Percentiles rank a stretch among this genome's conserved stretches.
Evolutionary conservation across 1,284 basidiomycete species (phyloP).

Genomic region (Ceratobasidium sp.): DNA sequence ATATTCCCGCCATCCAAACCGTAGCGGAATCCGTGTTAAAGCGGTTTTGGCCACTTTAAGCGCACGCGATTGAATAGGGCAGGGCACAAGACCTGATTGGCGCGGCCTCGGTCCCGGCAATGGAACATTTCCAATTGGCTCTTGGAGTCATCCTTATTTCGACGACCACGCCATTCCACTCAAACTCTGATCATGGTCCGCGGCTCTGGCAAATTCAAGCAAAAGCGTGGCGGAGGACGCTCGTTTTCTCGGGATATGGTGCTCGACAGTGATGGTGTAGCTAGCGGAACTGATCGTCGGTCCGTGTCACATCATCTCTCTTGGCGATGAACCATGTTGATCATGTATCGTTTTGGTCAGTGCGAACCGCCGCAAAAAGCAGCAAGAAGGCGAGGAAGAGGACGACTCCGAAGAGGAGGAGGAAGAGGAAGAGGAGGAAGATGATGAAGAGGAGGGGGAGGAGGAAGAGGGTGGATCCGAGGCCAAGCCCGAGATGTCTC

Average conservation of each 20-base stretch:
- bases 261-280: conserved; percentile 67
- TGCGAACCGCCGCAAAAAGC: conserved; percentile 38
- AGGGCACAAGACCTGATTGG: no score
- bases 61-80: no score
- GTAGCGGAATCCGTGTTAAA: no score
- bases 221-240: conserved; percentile 85
- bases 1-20: not conserved
- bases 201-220: conserved; percentile 69
- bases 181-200: conserved; percentile 41
- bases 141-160: not conserved
- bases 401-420: conserved; percentile 54
- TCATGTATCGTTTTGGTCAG: not conserved
- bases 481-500: conserved; percentile 60
- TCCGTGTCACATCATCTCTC: not conserved
- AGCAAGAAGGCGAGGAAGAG: conserved; percentile 44
- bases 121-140: conserved; percentile 12
- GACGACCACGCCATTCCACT: conserved; percentile 11
- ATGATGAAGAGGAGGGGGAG: conserved; percentile 48
- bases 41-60: not conserved
- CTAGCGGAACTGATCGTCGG: conserved; percentile 53
- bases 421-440: conserved; percentile 52
- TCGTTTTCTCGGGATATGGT: conserved; percentile 62
- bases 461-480: conserved; percentile 45
- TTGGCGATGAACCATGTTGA: conserved; percentile 11
- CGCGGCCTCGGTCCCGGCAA: not conserved